Conservation (phyloP, 768 basidiomycete genomes). For the Hypholoma sublateritium region DNA sequence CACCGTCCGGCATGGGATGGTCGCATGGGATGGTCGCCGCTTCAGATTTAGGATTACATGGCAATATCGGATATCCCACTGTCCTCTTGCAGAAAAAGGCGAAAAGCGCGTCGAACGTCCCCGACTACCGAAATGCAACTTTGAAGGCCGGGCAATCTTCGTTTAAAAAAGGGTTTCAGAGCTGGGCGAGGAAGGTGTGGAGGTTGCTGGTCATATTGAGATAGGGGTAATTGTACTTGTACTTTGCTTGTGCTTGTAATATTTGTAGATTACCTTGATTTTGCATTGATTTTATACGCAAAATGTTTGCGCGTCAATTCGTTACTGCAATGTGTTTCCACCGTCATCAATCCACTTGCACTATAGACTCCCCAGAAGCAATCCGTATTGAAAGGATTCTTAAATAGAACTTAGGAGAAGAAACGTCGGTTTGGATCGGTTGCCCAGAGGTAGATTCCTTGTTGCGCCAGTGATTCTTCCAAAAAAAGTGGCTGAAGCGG, state of each 20-base stretch:
- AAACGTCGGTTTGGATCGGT: too few relatives aligned
- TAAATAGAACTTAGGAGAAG: too few relatives aligned
- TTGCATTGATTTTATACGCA: not conserved
- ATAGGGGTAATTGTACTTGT: not conserved
- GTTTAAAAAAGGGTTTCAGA: conserved; percentile 18
- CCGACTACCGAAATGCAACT: not conserved
- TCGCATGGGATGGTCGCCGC: conserved; percentile 25
- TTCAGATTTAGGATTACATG: conserved; percentile 14
- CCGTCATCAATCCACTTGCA: too few relatives aligned
- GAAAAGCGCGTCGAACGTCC: not conserved
- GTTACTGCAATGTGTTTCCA: too few relatives aligned
- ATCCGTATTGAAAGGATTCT: too few relatives aligned
- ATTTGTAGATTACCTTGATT: not conserved
- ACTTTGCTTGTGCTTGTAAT: too few relatives aligned
- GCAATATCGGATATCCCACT: conserved; percentile 8
- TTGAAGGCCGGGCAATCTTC: conserved; percentile 1
- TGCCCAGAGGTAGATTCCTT: too few relatives aligned
- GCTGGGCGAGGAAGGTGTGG: conserved; percentile 25
- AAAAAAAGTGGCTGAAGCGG: too few relatives aligned
- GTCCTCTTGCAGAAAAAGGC: conserved; percentile 7
- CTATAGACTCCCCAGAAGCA: too few relatives aligned
- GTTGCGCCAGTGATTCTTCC: too few relatives aligned
- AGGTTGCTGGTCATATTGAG: conserved; percentile 12
- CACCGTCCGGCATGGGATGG: conserved; percentile 28
- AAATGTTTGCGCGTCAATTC: not conserved